Conservation (phyloP, 2,329 filamentous ascomycete species). For the Penicillium sp. region DNA sequence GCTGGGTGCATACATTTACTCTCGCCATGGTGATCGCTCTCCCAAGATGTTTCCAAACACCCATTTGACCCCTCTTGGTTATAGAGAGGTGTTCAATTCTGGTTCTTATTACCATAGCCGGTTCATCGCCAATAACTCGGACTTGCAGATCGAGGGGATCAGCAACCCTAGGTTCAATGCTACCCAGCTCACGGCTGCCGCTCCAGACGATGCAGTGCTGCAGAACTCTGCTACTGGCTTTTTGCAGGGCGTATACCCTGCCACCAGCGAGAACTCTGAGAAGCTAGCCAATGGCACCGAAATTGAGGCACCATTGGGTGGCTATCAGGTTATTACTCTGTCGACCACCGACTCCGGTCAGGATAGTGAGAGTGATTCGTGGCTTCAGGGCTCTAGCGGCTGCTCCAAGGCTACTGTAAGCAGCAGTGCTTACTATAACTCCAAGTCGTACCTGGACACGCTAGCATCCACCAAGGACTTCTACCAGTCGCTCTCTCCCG, state of each 20-base stretch:
- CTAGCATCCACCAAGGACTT: conserved; percentile 57
- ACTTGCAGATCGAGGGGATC: conserved; percentile 67
- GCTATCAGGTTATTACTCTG: conserved; percentile 84
- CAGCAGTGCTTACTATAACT: conserved; percentile 63
- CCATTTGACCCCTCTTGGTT: conserved; percentile 77
- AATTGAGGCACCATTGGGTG: conserved; percentile 70
- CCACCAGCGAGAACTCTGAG: conserved; percentile 64
- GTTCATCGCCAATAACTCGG: conserved; percentile 69
- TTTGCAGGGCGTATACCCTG: conserved; percentile 85
- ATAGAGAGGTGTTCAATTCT: conserved; percentile 72
- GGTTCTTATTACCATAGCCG: conserved; percentile 76
- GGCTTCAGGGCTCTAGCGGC: conserved; percentile 62
- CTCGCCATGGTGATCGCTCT: conserved; percentile 87
- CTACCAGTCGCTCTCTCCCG: conserved; percentile 56
- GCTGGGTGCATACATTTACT: conserved; percentile 83
- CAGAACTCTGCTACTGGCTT: conserved; percentile 80
- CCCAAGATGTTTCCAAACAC: conserved; percentile 74
- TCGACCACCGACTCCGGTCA: conserved; percentile 62
- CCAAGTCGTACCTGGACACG: conserved; percentile 53
- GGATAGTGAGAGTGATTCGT: conserved; percentile 62
- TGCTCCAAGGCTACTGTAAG: conserved; percentile 61
- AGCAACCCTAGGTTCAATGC: conserved; percentile 68
- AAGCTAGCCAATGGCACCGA: conserved; percentile 72
- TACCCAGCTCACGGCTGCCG: conserved; percentile 71
- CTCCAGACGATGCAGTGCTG: conserved; percentile 76